Conservation (phyloP, 805 yeast genomes). For the Zygosaccharomyces bailii region DNA sequence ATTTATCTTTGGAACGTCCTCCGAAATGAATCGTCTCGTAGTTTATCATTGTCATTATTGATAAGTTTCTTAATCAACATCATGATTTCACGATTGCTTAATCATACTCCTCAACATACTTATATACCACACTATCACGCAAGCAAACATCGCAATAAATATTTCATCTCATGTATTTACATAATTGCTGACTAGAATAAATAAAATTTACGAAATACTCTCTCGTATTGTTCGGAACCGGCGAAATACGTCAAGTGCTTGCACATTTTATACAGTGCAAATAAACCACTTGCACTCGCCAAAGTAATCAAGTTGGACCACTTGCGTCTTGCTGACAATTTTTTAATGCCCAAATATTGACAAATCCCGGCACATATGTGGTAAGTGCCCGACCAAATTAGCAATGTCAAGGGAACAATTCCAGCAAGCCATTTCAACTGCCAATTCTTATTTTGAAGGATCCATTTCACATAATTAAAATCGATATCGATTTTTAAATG, state of each 20-base stretch:
- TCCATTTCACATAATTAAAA: slow-evolving; percentile 26
- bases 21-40: slow-evolving; percentile 1
- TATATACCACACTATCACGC: too few species aligned
- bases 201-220: slow-evolving; percentile 12
- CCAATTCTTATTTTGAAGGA: slow-evolving; percentile 21
- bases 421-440: slow-evolving; percentile 24
- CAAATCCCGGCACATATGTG: slow-evolving; percentile 27
- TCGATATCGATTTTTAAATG: slow-evolving; percentile 18
- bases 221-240: slow-evolving; percentile 14
- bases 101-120: too few species aligned
- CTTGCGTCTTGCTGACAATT: slow-evolving; percentile 18
- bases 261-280: slow-evolving; percentile 21
- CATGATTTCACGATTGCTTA: too few species aligned
- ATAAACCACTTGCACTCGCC: slow-evolving; percentile 16
- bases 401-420: slow-evolving; percentile 20
- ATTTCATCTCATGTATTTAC: not conserved
- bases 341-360: slow-evolving; percentile 22
- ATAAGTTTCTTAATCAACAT: not conserved
- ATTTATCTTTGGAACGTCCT: slow-evolving; percentile 44
- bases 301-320: slow-evolving; percentile 19
- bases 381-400: slow-evolving; percentile 24
- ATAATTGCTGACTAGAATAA: slow-evolving; percentile 1
- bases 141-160: slow-evolving; percentile 3
- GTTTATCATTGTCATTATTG: too few species aligned
- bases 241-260: slow-evolving; percentile 9